Base-by-base conservation (phyloP, 2,329 filamentous ascomycete species). In the Blastomyces emzantsi region DNA sequence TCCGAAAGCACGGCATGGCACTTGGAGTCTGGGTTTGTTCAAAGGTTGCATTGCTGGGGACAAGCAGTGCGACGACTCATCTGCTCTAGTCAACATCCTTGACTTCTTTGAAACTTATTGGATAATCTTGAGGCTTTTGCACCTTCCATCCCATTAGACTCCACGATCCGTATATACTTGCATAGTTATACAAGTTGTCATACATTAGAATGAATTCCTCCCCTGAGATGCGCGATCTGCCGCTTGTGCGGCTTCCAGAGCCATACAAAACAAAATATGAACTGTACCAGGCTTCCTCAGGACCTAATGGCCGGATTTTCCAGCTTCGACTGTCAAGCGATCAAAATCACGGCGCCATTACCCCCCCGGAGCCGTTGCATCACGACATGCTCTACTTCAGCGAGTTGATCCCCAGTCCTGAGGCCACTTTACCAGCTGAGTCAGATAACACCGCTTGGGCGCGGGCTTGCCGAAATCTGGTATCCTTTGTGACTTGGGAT, bases 401-500 rank as follows among this genome's bases (percentile, higher is more conserved):
- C 39, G 71, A 74, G 30, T 64, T 75, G 15, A 58, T 66, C 1
- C 63, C 64, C 5, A 67, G 69, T 28, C 64, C 70, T 30, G 62
- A 67, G 25, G 63, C 68, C 9, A 66, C 66, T 33, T 66, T 66
- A 15, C 67, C 70, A 1, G 66, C 68, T 1, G 62, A 68, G 0
- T 69, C 68, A 47, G 73, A 79, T 62, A 79, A 79, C 65, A 75
- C 73, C 17, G 65, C 73, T 6, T 78, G 75, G 75, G 77, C 74
- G 2, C 71, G 74, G 8, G 70, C 68, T 25, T 70, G 69, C 36
- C 64, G 73, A 62, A 73, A 69, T 43, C 73, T 72, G 2, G 66
- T 71, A 17, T 73, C 72, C 1, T 66, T 68, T 1, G 67, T 78
- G 41, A 66, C 70, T 61, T 78, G 76, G 76, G 69, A 69, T 13